Evolutionary conservation across 768 basidiomycete species (phyloP).

Genomic region (Paxillus ammoniavirescens): DNA sequence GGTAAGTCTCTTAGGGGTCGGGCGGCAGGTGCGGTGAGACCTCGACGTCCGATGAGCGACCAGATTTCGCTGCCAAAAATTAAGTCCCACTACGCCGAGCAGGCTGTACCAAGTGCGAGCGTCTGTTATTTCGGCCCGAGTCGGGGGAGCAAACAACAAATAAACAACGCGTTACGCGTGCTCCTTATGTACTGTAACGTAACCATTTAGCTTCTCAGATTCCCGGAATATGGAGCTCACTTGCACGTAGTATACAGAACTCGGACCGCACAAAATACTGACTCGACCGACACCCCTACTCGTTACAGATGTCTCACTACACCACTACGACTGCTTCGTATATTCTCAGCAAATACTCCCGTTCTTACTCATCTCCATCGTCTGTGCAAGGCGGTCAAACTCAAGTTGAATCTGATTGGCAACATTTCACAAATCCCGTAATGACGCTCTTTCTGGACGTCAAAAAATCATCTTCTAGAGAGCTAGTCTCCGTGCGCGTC

Average conservation of each 20-base stretch:
- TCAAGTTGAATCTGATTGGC: constrained; percentile 55
- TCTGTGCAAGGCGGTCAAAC: constrained; percentile 14
- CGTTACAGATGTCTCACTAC: constrained; percentile 25
- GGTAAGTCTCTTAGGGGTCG: too few species aligned
- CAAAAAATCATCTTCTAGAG: constrained; percentile 46
- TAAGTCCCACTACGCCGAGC: too few species aligned
- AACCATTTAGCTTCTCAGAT: too few species aligned
- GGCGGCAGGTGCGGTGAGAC: too few species aligned
- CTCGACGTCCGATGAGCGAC: too few species aligned
- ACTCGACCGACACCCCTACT: not conserved
- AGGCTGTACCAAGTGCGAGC: too few species aligned
- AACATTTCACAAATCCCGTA: constrained; percentile 72
- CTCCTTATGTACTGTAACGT: too few species aligned
- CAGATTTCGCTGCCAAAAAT: too few species aligned
- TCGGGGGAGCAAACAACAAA: not conserved
- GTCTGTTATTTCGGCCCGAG: too few species aligned
- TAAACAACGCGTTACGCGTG: not conserved
- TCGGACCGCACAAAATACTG: not conserved
- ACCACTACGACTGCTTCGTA: constrained; percentile 61
- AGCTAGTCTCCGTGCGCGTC: constrained; percentile 62
- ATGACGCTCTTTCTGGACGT: constrained; percentile 63
- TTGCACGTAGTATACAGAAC: not conserved
- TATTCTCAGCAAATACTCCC: constrained; percentile 62
- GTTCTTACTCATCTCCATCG: constrained; percentile 47
- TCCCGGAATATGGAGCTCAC: too few species aligned